Base-by-base conservation (phyloP, 495 filamentous ascomycete genomes). In the Margaritispora aquatica region DNA sequence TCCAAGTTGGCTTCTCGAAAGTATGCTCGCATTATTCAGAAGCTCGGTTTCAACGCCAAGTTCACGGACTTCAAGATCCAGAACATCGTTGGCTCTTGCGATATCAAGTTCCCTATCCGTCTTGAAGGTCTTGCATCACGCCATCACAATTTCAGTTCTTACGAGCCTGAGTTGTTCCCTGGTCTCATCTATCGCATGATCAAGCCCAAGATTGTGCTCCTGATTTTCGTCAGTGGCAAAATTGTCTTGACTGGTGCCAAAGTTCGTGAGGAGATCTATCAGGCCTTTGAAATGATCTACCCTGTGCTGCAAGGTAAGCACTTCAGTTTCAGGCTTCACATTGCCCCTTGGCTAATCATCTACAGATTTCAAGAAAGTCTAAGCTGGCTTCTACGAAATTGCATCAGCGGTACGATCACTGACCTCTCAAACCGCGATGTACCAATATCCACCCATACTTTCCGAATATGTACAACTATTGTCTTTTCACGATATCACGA, bases 41-140 rank as follows among this genome's bases (percentile, higher is more conserved):
- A 98, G 78, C 90, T 98, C 58, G 94, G 94, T 54, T 98, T 98
- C 84, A 96, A 96, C 64, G 92, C 95, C 60, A 97, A 96, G 84
- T 98, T 98, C 77, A 96, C 92, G 60, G 94, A 98, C 73, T 98
- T 98, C 81, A 97, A 98, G 82, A 97, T 97, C 74, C 95, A 98
- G 79, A 98, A 98, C 76, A 98, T 98, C 53, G 94, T 98, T 61
- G 94, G 94, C 59, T 96, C 91, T 29, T 97, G 94, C 73, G 94
- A 98, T 69, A 97, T 98, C 82, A 96, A 96, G 77, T 98, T 98
- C 79, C 94, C 94, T 46, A 97, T 98, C 66, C 91, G 94, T 67
- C 80, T 98, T 55, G 94, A 98, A 72, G 94, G 94, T 72, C 78
- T 98, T 64, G 94, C 94, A 7, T 90, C 85, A 61, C 89, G 91